A percentile compares a stretch with the other conserved stretches of the same genome.
Conservation (phyloP, 352 stramenopile species). For the Phytophthora crassamura region DNA sequence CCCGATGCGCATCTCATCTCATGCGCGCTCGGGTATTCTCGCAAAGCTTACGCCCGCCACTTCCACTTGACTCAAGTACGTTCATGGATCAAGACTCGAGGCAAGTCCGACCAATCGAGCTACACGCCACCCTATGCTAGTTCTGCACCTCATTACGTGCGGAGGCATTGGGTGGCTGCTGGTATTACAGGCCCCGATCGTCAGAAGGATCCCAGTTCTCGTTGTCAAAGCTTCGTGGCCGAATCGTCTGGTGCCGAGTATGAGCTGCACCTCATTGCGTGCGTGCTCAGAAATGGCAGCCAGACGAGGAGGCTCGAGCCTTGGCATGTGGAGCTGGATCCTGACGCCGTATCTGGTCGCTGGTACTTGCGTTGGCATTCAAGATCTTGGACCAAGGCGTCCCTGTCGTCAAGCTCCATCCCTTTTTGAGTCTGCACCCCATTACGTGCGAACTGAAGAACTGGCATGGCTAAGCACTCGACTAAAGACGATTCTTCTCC, state of each 20-base stretch:
- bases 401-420: background rate
- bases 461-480: background rate
- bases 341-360: no score
- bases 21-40: slow-evolving; percentile 5
- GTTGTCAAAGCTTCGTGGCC: no score
- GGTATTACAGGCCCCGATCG: no score
- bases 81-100: background rate
- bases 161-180: background rate
- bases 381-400: no score
- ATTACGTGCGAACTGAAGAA: slow-evolving; percentile 28
- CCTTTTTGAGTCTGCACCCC: slow-evolving; percentile 20
- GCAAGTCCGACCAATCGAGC: background rate
- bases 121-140: background rate
- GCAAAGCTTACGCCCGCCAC: no score
- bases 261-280: slow-evolving; percentile 33
- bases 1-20: slow-evolving; percentile 26
- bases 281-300: background rate
- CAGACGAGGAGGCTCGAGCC: background rate
- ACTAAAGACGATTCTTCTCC: background rate
- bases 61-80: background rate
- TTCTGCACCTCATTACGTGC: slow-evolving; percentile 37
- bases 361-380: no score
- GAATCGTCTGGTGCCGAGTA: no score
- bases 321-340: no score
- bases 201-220: no score